Conservation (phyloP, 768 basidiomycete species). For the Leccinum rimulosum region DNA sequence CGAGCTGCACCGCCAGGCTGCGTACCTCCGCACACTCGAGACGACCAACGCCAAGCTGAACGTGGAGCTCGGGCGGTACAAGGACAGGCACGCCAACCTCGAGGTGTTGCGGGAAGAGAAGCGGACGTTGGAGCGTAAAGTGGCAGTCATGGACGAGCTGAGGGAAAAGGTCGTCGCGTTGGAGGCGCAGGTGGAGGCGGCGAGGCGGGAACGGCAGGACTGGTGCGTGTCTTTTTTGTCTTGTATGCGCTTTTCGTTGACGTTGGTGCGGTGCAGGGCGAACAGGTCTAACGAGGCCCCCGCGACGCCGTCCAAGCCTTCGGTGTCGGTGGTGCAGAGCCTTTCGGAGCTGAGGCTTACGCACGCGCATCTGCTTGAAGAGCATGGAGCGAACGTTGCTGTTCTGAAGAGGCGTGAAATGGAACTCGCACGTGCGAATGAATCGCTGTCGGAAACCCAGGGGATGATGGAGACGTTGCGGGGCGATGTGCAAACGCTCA, state of each 20-base stretch:
- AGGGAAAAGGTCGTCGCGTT: constrained; percentile 53
- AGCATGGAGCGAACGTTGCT: constrained; percentile 58
- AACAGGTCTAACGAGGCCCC: constrained; percentile 31
- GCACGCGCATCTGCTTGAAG: constrained; percentile 64
- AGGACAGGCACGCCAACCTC: constrained; percentile 55
- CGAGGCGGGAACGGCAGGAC: constrained; percentile 51
- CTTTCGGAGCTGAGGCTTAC: constrained; percentile 59
- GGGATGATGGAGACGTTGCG: constrained; percentile 34
- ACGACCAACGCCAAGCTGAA: constrained; percentile 52
- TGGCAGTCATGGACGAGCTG: constrained; percentile 49
- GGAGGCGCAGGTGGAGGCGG: constrained; percentile 66
- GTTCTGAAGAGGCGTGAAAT: constrained; percentile 52
- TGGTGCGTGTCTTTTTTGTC: constrained; percentile 43
- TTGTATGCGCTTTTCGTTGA: background rate
- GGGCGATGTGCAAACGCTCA: constrained; percentile 36
- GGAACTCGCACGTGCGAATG: constrained; percentile 43
- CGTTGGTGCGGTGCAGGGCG: constrained; percentile 32
- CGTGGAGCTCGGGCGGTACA: constrained; percentile 50
- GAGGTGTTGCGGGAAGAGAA: constrained; percentile 79
- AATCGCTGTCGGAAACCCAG: constrained; percentile 37
- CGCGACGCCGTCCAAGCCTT: constrained; percentile 42
- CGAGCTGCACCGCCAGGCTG: constrained; percentile 65
- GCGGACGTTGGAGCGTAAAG: constrained; percentile 53
- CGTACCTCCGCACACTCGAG: constrained; percentile 60
- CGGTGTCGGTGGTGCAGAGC: constrained; percentile 54